Base-by-base conservation (phyloP, 108 stramenopile genomes). In the Nitzschia sp. region DNA sequence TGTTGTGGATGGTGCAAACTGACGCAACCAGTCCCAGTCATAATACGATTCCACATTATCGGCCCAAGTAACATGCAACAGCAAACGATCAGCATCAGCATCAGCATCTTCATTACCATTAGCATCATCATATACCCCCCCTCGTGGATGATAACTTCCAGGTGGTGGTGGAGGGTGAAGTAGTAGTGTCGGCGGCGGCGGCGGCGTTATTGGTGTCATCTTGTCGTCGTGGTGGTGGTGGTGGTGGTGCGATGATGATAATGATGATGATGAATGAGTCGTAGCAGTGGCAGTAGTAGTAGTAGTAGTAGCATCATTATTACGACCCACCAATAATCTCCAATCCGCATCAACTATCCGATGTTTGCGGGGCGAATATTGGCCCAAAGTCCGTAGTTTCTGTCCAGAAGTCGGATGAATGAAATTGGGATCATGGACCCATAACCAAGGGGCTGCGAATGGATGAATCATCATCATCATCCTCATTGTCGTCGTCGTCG, bases 321-420 rank as follows among this genome's bases (percentile, higher is more conserved):
- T 36, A 11, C 5, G 41, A n/a, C n/a, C n/a, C n/a, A n/a, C n/a
- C n/a, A n/a, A n/a, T n/a, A n/a, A 67, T n/a, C 15, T 52, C 44
- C 27, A 21, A 33, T 29, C 48, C 66, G 45, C 53, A 29, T 34
- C 30, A 23, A 54, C 52, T 71, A 23, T 59, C 21, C 34, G 48
- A 50, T 50, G 48, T 5, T 50, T 13, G 6, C 28, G 16, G 3
- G 36, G 19, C 26, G 60, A 52, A 55, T 74, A 85, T 53, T 81
- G 60, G 5, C 80, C 82, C 22, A 81, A 69, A 8, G 85, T 72
- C 30, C 81, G 67, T 9, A 69, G 29, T 38, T 76, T 65, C 65
- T 92, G 91, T 27, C 91, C 88, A 3, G 86, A 87, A 13, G 80
- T 71, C 15, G 80, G 73, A 29, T 79, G 62, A 17, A 87, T 78